Conservation (phyloP, 108 stramenopile species). For the Pseudonitzschia multiseries region DNA sequence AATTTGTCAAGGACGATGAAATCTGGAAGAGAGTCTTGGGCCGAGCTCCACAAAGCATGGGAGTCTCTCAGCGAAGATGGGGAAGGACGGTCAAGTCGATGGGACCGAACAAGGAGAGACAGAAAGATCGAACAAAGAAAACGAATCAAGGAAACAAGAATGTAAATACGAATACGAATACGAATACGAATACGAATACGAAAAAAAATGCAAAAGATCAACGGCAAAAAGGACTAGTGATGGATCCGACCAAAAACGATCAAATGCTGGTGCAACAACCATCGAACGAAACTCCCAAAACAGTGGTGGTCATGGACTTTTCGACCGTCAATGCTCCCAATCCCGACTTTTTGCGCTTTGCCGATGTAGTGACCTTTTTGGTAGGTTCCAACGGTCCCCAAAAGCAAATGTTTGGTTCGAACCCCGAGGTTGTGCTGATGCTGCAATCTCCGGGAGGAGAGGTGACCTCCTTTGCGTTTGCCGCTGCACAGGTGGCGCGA, state of each 20-base stretch:
- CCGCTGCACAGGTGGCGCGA: conserved; percentile 65
- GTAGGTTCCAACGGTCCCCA: conserved; percentile 47
- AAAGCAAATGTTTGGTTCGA: conserved; percentile 42
- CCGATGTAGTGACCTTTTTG: conserved; percentile 68
- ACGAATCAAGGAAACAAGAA: conserved; percentile 12
- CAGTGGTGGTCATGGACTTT: conserved; percentile 68
- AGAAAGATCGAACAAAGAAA: conserved; percentile 10
- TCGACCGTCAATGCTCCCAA: conserved; percentile 40
- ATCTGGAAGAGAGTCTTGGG: conserved; percentile 51
- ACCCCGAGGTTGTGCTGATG: conserved; percentile 63
- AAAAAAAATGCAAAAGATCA: background rate
- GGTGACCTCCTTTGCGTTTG: conserved; percentile 74
- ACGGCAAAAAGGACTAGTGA: background rate
- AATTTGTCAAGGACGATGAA: conserved; percentile 58
- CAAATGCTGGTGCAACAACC: background rate
- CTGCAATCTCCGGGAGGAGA: conserved; percentile 70
- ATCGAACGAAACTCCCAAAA: conserved; percentile 44
- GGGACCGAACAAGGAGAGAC: conserved; percentile 11
- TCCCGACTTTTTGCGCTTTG: conserved; percentile 45
- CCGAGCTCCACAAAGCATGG: conserved; percentile 51
- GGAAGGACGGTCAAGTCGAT: conserved; percentile 24
- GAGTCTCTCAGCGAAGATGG: conserved; percentile 34
- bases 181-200: background rate
- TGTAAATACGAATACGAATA: background rate
- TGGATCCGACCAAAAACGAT: background rate